These are phyloP conservation scores for Sporothrix humicola DNA, from an alignment of 2,329 filamentous ascomycete genomes.

Conservation along the genomic window DNA sequence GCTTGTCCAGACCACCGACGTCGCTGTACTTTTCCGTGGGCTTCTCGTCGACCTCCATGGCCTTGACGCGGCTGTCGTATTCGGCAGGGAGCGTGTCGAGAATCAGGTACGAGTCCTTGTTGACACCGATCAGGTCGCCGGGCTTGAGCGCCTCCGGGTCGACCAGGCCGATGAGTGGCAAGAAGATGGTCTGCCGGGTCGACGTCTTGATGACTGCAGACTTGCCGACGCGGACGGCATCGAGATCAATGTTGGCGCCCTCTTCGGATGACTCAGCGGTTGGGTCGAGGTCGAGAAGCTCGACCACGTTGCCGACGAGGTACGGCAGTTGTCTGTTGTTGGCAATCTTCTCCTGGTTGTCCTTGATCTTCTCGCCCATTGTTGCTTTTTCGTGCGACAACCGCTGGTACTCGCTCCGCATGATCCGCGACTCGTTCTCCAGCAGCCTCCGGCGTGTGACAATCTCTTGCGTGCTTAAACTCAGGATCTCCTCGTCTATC, in stretches of 20 bases:
- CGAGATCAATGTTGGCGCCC: slow-evolving; percentile 96
- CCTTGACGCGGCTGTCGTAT: slow-evolving; percentile 98
- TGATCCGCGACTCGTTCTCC: slow-evolving; percentile 97
- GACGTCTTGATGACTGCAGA: slow-evolving; percentile 99
- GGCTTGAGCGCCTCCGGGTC: slow-evolving; percentile 95
- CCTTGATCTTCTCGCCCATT: slow-evolving; percentile 99
- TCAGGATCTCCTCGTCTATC: slow-evolving; percentile 91
- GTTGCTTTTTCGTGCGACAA: slow-evolving; percentile 92
- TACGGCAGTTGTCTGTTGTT: slow-evolving; percentile 99
- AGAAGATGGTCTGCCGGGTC: slow-evolving; percentile 96
- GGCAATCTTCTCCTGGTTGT: slow-evolving; percentile 98
- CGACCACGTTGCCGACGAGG: slow-evolving; percentile 96
- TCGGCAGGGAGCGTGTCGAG: slow-evolving; percentile 96
- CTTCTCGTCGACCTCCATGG: slow-evolving; percentile 99
- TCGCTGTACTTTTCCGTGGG: slow-evolving; percentile 98
- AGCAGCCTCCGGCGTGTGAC: slow-evolving; percentile 86
- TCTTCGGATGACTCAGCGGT: slow-evolving; percentile 95
- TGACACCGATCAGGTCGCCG: slow-evolving; percentile 94
- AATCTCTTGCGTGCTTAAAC: slow-evolving; percentile 93
- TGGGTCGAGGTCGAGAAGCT: slow-evolving; percentile 94
- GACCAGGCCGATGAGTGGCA: slow-evolving; percentile 94
- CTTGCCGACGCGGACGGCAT: slow-evolving; percentile 95
- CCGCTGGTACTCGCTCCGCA: slow-evolving; percentile 95
- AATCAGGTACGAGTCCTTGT: slow-evolving; percentile 98
- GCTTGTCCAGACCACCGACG: slow-evolving; percentile 96